Evolutionary conservation across 2,329 filamentous ascomycete species (phyloP).

Genomic region (Pseudogymnoascus sp.): DNA sequence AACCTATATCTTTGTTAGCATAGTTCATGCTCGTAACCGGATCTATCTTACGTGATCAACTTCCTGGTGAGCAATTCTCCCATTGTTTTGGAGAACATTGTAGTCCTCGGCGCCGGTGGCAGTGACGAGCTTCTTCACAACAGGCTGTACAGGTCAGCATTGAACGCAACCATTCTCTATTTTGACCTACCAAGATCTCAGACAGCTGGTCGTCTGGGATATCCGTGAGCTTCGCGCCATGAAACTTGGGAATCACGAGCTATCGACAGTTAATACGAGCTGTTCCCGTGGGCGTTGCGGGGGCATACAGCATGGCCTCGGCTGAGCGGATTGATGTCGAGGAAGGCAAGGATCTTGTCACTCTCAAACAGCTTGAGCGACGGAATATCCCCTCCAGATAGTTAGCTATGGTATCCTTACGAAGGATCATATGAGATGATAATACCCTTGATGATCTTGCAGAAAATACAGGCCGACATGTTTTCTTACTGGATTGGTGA

Average conservation of each 20-base stretch:
- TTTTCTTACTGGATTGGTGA: conserved; percentile 17
- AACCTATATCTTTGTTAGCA: conserved; percentile 43
- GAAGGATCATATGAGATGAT: conserved; percentile 6
- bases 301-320: conserved; percentile 74
- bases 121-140: conserved; percentile 77
- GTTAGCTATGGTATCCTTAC: conserved; percentile 9
- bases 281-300: background rate
- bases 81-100: conserved; percentile 97
- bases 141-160: conserved; percentile 41
- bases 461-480: conserved; percentile 82
- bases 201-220: conserved; percentile 81
- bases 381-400: conserved; percentile 73
- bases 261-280: conserved; percentile 13
- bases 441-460: conserved; percentile 89
- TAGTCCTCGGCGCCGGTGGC: conserved; percentile 73
- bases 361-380: conserved; percentile 94
- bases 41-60: conserved; percentile 69
- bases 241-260: conserved; percentile 94
- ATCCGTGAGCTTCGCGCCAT: conserved; percentile 84
- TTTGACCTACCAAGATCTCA: conserved; percentile 63
- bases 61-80: conserved; percentile 78
- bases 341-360: conserved; percentile 87
- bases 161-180: conserved; percentile 14
- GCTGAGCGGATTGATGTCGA: conserved; percentile 88
- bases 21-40: conserved; percentile 9